Evolutionary conservation across 345 rosid genomes (phyloP), one percentile per base, ranked within the genome.

Genomic region (Sonneratia caseolaris): DNA sequence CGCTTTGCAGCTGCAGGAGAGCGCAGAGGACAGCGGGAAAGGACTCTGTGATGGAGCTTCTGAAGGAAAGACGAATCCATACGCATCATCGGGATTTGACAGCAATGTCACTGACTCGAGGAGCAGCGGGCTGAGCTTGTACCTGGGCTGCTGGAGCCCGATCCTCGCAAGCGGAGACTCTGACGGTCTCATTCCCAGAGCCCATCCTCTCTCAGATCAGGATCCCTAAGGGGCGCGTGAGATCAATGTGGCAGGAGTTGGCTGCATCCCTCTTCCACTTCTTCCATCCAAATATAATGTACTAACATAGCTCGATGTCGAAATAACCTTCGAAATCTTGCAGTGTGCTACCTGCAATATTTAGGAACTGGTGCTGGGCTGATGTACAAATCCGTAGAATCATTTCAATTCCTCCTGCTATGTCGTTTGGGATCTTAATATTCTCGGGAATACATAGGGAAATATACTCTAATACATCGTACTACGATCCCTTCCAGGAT

Each of bases 151-250:
- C 45, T 9, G 96, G 98, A 9, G 45, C 32, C 86, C 90, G 77
- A 92, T 98, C 86, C 82, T 95, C 37, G 97, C 94, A 0, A 95
- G 98, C 19, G 96, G 88, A 80, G 99, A 89, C 85, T 92, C 98
- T 0, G 97, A 92, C 57, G 97, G 98, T 57, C 82, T 92, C 79
- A 92, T 98, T 15, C 98, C 98, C 19, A 95, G 98, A 55, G 92
- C 32, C 97, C 18, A 96, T 95, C 49, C 92, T 95, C 85, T 95
- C 98, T n/a, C 99, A 95, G 79, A 92, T 92, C 84, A 95, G 92
- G 99, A 90, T 92, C 81, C 70, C 70, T 1, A 68, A 43, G 40
- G 70, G 70, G 27, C 51, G 70, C 0, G 47, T 68, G 51, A 40
- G 69, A 38, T 6, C 21, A 6, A 4, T 16, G 37, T 65, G 40